Evolutionary conservation across 1,284 basidiomycete species (phyloP).

Genomic region (Xanthoconium separans): DNA sequence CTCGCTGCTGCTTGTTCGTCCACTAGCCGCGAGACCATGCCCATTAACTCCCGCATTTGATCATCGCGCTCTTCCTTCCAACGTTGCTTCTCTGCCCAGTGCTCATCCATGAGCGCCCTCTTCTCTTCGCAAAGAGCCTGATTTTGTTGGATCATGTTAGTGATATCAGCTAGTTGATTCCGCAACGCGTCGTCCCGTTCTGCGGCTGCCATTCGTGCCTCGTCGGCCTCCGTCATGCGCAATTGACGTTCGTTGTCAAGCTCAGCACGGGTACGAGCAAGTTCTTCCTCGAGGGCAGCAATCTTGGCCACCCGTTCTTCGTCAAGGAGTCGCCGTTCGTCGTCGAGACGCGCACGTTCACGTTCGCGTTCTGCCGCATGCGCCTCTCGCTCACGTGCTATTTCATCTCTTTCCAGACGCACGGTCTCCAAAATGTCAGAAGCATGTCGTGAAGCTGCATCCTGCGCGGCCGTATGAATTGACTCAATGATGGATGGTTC

Average conservation of each 20-base stretch:
- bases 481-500: slow-evolving; percentile 25
- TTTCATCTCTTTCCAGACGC: slow-evolving; percentile 57
- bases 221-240: slow-evolving; percentile 56
- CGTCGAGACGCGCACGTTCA: slow-evolving; percentile 45
- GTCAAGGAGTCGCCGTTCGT: slow-evolving; percentile 45
- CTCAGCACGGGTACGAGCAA: slow-evolving; percentile 55
- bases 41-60: slow-evolving; percentile 50
- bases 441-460: slow-evolving; percentile 54
- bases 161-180: slow-evolving; percentile 63
- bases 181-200: slow-evolving; percentile 54
- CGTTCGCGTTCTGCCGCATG: slow-evolving; percentile 52
- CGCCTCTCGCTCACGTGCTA: slow-evolving; percentile 50
- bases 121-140: slow-evolving; percentile 55
- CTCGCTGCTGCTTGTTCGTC: slow-evolving; percentile 53
- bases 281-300: slow-evolving; percentile 57
- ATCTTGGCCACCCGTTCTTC: slow-evolving; percentile 57
- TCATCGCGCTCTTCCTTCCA: slow-evolving; percentile 56
- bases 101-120: slow-evolving; percentile 52
- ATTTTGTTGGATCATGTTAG: slow-evolving; percentile 65
- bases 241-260: slow-evolving; percentile 55
- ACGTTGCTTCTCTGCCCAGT: slow-evolving; percentile 56
- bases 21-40: slow-evolving; percentile 56
- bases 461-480: slow-evolving; percentile 37
- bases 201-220: slow-evolving; percentile 36
- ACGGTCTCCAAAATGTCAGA: slow-evolving; percentile 59